phyloP scores from a whole-genome alignment of 129 eudicot species.

The Cynara cardunculus region DNA sequence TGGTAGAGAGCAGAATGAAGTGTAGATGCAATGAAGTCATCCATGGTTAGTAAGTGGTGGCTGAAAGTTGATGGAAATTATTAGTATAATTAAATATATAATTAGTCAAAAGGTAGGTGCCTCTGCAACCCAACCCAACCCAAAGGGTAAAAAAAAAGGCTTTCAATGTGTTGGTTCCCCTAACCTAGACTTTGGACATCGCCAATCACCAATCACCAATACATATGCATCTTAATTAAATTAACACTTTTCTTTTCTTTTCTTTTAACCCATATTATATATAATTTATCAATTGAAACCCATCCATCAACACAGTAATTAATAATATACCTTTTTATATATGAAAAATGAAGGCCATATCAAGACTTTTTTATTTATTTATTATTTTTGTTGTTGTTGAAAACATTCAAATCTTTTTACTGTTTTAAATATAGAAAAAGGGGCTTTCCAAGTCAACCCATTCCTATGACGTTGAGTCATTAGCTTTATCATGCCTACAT shows the following conservation, averaged over 20 bases:
- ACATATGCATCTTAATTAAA: background rate
- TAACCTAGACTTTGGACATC: constrained; percentile 30
- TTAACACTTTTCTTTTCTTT: background rate
- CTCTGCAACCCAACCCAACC: background rate
- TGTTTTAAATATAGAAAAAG: too few relatives aligned
- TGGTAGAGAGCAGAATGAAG: background rate
- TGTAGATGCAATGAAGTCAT: constrained; percentile 12
- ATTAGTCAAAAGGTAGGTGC: constrained; percentile 34
- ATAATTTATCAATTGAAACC: too few relatives aligned
- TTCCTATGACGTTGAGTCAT: background rate
- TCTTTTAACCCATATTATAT: background rate
- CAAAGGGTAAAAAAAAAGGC: constrained; percentile 14
- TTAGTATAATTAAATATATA: background rate
- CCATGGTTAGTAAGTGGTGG: constrained; percentile 25
- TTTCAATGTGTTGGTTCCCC: constrained; percentile 40
- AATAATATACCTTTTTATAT: too few relatives aligned
- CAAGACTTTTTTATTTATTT: too few relatives aligned
- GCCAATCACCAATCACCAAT: background rate
- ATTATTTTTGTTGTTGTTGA: too few relatives aligned
- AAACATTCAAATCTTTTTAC: too few relatives aligned
- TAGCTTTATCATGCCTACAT: background rate
- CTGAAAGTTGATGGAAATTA: background rate
- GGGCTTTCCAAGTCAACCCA: background rate
- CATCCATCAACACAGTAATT: too few relatives aligned
- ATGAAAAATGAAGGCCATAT: too few relatives aligned